phyloP scores from a whole-genome alignment of 306 rosid species.

The Myrica gale region DNA sequence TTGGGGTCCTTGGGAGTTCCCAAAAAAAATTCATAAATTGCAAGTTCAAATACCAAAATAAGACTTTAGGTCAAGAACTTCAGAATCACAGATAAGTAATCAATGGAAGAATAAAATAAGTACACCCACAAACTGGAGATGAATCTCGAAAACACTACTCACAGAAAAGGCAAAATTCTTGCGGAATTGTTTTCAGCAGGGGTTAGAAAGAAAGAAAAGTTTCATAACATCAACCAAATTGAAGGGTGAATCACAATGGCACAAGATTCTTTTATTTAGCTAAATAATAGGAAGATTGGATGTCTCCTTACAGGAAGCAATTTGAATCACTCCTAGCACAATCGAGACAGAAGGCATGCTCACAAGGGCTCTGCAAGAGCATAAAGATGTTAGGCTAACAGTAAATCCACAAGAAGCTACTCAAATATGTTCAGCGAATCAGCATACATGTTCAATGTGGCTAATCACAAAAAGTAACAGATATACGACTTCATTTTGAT shows the following conservation, averaged over 20 bases:
- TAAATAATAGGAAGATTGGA: conserved; percentile 19
- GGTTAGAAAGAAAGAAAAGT: neutral
- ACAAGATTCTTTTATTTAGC: neutral
- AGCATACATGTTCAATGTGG: conserved; percentile 2
- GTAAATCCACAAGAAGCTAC: conserved; percentile 17
- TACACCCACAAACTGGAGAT: neutral
- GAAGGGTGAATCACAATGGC: neutral
- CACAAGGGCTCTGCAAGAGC: conserved; percentile 93
- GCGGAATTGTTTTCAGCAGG: neutral
- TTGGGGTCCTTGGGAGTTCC: conserved; percentile 9
- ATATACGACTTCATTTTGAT: neutral
- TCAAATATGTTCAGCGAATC: neutral
- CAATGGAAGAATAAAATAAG: neutral
- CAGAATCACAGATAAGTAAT: neutral
- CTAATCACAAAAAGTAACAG: neutral
- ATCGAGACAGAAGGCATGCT: conserved; percentile 93
- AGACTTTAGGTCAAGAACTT: neutral
- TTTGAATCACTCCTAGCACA: conserved; percentile 94
- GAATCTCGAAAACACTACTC: neutral
- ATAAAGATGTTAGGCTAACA: conserved; percentile 23
- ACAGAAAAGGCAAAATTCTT: neutral
- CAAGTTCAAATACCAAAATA: neutral
- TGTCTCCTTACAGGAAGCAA: conserved; percentile 86
- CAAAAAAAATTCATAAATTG: neutral
- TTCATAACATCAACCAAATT: neutral